Conservation (phyloP, 2,329 filamentous ascomycete genomes). For the Fusarium aywerte region DNA sequence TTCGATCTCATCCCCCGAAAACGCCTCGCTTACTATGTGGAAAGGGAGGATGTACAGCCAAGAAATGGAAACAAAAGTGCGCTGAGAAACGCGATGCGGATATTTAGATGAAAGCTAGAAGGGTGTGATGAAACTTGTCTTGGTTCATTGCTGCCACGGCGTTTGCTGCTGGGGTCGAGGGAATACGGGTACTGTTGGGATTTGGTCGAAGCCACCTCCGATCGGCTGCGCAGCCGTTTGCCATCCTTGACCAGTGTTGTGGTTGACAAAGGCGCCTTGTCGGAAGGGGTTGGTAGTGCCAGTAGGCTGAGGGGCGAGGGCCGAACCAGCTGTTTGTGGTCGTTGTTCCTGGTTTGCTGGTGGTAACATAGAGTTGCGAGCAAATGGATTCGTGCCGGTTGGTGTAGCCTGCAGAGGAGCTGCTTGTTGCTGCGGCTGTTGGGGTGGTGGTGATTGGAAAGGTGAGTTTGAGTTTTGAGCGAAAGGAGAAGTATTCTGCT, state of each 20-base stretch:
- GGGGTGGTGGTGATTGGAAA: constrained; percentile 57
- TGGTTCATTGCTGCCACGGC: constrained; percentile 66
- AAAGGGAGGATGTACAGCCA: constrained; percentile 41
- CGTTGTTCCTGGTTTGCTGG: constrained; percentile 53
- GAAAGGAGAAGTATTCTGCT: constrained; percentile 54
- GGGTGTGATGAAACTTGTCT: neutral
- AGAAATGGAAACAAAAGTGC: constrained; percentile 29
- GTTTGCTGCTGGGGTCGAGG: constrained; percentile 73
- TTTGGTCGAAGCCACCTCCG: constrained; percentile 80
- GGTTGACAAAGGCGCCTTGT: constrained; percentile 89
- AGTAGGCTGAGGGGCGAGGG: constrained; percentile 79
- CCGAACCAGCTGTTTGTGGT: constrained; percentile 59
- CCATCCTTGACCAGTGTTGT: constrained; percentile 88
- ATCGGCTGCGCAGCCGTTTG: constrained; percentile 82
- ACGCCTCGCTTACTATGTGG: constrained; percentile 51
- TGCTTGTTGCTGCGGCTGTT: constrained; percentile 43
- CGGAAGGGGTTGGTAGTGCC: constrained; percentile 95
- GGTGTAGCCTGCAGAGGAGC: constrained; percentile 60
- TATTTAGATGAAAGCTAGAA: constrained; percentile 14
- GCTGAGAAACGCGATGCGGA: constrained; percentile 18
- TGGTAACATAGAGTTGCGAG: constrained; percentile 54
- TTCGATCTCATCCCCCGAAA: constrained; percentile 45
- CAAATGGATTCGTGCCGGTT: constrained; percentile 71
- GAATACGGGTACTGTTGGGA: constrained; percentile 86
- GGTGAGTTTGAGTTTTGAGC: constrained; percentile 53